Evolutionary conservation across 169 alveolate species (phyloP), one percentile per base, ranked within the genome.

Genomic region (Plasmodium cynomolgi): DNA sequence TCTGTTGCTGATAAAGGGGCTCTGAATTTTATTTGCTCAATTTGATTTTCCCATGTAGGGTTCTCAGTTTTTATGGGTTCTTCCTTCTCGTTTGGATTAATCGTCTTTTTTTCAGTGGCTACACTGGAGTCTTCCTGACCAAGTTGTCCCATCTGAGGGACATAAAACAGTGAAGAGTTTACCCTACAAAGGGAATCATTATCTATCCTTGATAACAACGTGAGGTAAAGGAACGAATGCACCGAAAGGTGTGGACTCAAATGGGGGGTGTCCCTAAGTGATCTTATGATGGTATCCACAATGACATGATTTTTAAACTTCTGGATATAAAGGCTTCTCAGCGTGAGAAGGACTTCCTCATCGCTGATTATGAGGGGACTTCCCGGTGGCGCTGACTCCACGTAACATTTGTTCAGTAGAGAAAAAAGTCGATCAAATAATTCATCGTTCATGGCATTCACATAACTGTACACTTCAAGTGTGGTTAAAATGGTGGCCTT

Each of bases 401-500:
- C 33, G 81, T 85, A 85, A 7, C 33, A 74, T 50, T 75, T 75
- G 68, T 85, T 85, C 41, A 85, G 68, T 37, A 62, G 20, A 75
- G 56, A 73, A 37, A 85, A 85, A n/a, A 85, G 81, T 3, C 77
- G 37, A 41, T 37, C 58, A 62, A 85, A 85, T 13, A 85, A 33
- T 26, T 75, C 93, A 50, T 85, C 93, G 41, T 85, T 85, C 84
- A 85, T 33, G 39, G 73, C 93, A 8, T 50, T 85, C 71, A 85
- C 80, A 50, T 33, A 54, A 85, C 73, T 85, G 68, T 85, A 85
- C 26, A 85, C 93, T 8, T 85, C 39, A 34, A 31, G 80, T 11
- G 81, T 68, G 4, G 39, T 85, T 50, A 85, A 75, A 50, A 85
- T 75, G 80, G 81, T 74, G 23, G 50, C 58, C 34, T 77, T 85